A percentile compares a stretch with the other conserved stretches of the same genome.
Evolutionary conservation across 148 eudicot genomes (phyloP).

Genomic region (Linanthus parryae): DNA sequence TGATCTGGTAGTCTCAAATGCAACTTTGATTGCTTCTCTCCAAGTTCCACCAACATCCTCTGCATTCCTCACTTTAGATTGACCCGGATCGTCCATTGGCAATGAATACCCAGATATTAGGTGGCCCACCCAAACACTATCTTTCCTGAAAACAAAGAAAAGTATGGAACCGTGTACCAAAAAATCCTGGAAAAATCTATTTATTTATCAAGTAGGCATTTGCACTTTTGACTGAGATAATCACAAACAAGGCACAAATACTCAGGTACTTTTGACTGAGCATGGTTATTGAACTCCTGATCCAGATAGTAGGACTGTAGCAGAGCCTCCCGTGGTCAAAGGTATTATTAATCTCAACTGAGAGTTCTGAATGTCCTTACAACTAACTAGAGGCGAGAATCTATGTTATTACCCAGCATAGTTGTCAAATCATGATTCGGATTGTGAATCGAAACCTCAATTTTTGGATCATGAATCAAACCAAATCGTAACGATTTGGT

Average conservation of each 20-base stretch:
- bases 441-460: too few relatives aligned
- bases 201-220: background rate
- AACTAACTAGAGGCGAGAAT: too few relatives aligned
- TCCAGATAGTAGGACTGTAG: too few relatives aligned
- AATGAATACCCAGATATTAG: slow-evolving; percentile 84
- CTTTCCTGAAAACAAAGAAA: slow-evolving; percentile 42
- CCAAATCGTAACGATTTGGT: too few relatives aligned
- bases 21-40: slow-evolving; percentile 64
- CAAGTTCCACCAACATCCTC: slow-evolving; percentile 72
- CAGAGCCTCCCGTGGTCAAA: too few relatives aligned
- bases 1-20: slow-evolving; percentile 36
- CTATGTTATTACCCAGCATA: too few relatives aligned
- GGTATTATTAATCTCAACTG: too few relatives aligned
- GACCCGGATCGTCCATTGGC: slow-evolving; percentile 85
- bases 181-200: background rate
- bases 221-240: background rate
- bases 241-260: background rate
- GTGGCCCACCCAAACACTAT: slow-evolving; percentile 81
- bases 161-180: background rate
- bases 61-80: slow-evolving; percentile 32
- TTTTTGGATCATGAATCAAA: too few relatives aligned
- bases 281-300: too few relatives aligned
- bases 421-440: too few relatives aligned
- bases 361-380: too few relatives aligned
- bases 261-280: too few relatives aligned